A percentile compares a stretch with the other conserved stretches of the same genome.
These are phyloP conservation scores for Leccinum longicurvipes DNA, from an alignment of 768 basidiomycete genomes.

Conservation along the genomic window DNA sequence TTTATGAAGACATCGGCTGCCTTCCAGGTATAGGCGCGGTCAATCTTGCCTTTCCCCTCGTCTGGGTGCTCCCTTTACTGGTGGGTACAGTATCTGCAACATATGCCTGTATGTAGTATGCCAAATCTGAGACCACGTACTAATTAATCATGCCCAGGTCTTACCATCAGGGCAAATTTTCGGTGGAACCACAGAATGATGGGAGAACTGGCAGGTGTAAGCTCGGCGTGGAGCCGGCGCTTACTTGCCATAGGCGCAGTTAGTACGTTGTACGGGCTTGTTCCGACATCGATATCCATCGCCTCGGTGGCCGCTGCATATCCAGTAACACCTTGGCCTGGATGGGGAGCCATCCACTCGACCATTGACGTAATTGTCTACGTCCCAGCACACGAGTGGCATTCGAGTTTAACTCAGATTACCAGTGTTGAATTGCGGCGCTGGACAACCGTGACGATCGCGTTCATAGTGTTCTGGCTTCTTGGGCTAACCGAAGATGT, in stretches of 20 bases:
- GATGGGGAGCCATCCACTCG: conserved; percentile 18
- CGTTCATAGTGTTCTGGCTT: conserved; percentile 14
- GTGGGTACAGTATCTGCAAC: conserved; percentile 43
- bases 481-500: conserved; percentile 16
- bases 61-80: conserved; percentile 43
- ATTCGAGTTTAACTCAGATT: background rate
- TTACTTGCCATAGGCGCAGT: conserved; percentile 9
- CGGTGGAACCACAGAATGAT: background rate
- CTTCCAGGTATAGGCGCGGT: conserved; percentile 33
- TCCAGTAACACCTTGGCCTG: conserved; percentile 19
- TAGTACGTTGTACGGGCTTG: conserved; percentile 8
- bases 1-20: conserved; percentile 50
- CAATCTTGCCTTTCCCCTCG: conserved; percentile 37
- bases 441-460: conserved; percentile 14
- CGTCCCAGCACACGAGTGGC: conserved; percentile 11
- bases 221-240: conserved; percentile 11
- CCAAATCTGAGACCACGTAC: background rate
- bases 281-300: conserved; percentile 13
- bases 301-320: background rate
- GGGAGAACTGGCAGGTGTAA: background rate
- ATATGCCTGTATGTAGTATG: conserved; percentile 32
- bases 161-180: conserved; percentile 4
- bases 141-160: conserved; percentile 5
- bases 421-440: conserved; percentile 13
- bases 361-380: conserved; percentile 5